phyloP scores from a whole-genome alignment of 1,139 yeast species.

The Meyerozyma smithsonii region DNA sequence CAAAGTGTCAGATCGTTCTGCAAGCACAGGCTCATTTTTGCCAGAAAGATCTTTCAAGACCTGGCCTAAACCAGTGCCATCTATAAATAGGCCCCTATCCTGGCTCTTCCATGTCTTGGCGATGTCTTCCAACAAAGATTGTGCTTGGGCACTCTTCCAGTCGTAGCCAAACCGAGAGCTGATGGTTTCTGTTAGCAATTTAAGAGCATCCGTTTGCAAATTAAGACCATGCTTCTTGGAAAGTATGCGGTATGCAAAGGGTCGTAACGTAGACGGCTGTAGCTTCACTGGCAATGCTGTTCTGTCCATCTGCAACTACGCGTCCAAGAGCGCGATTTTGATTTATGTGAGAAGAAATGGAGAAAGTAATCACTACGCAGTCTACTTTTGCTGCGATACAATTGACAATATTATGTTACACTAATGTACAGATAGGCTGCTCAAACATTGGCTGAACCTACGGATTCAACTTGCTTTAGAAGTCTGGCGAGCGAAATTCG shows the following conservation, averaged over 20 bases:
- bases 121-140: constrained; percentile 68
- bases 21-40: constrained; percentile 13
- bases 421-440: neutral
- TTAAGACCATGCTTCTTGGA: constrained; percentile 92
- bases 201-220: constrained; percentile 80
- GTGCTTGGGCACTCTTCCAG: constrained; percentile 73
- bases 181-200: constrained; percentile 63
- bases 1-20: constrained; percentile 29
- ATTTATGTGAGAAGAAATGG: neutral
- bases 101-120: constrained; percentile 85
- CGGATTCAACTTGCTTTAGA: neutral
- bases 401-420: neutral
- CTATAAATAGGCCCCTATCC: constrained; percentile 81
- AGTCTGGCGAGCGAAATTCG: neutral
- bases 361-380: no score
- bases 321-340: constrained; percentile 1
- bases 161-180: constrained; percentile 78
- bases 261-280: constrained; percentile 79
- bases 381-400: no score
- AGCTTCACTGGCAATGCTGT: constrained; percentile 64
- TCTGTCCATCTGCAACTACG: neutral
- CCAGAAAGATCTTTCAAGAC: constrained; percentile 53
- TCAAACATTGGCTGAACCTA: no score
- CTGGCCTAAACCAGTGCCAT: constrained; percentile 61
- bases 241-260: constrained; percentile 81